Evolutionary conservation across 2,329 filamentous ascomycete species (phyloP).

Genomic region (Chalaropsis thielavioides): DNA sequence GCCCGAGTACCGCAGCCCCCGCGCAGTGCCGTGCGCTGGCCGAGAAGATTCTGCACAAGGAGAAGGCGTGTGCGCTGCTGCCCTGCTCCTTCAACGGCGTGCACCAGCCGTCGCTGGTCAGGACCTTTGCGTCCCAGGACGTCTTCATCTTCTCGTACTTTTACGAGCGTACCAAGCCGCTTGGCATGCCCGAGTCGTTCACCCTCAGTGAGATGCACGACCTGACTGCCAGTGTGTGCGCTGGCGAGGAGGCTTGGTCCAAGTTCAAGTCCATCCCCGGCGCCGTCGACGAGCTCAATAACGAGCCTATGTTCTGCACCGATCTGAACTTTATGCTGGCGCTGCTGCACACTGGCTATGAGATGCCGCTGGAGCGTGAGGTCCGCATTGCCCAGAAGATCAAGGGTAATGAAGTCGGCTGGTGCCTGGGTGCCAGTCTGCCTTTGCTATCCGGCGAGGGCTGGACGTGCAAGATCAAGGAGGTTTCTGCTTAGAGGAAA

Average conservation of each 20-base stretch:
- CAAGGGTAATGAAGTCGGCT: slow-evolving; percentile 88
- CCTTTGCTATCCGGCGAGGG: slow-evolving; percentile 72
- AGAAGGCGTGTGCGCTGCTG: slow-evolving; percentile 60
- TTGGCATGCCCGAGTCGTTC: slow-evolving; percentile 98
- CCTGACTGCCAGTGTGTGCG: slow-evolving; percentile 71
- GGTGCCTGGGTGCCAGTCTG: slow-evolving; percentile 91
- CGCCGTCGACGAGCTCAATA: slow-evolving; percentile 66
- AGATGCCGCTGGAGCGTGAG: slow-evolving; percentile 92
- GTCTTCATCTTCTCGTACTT: slow-evolving; percentile 98
- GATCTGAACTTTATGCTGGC: slow-evolving; percentile 96
- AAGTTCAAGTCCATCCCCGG: slow-evolving; percentile 59
- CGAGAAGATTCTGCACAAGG: slow-evolving; percentile 83
- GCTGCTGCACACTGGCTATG: slow-evolving; percentile 85
- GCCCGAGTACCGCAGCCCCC: slow-evolving; percentile 58
- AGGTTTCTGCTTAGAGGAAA: slow-evolving; percentile 37
- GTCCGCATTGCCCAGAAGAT: slow-evolving; percentile 99
- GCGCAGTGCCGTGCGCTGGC: slow-evolving; percentile 82
- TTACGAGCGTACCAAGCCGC: slow-evolving; percentile 80
- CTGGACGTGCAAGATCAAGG: slow-evolving; percentile 75
- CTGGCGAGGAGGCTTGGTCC: slow-evolving; percentile 62
- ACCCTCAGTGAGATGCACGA: slow-evolving; percentile 82
- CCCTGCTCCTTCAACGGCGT: slow-evolving; percentile 99
- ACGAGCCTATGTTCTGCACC: slow-evolving; percentile 78
- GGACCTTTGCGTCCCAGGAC: slow-evolving; percentile 84
- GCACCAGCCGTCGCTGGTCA: slow-evolving; percentile 79